Evolutionary conservation across 1,139 yeast genomes (phyloP).

Genomic region (Hemisphaericaspora subhashii): DNA sequence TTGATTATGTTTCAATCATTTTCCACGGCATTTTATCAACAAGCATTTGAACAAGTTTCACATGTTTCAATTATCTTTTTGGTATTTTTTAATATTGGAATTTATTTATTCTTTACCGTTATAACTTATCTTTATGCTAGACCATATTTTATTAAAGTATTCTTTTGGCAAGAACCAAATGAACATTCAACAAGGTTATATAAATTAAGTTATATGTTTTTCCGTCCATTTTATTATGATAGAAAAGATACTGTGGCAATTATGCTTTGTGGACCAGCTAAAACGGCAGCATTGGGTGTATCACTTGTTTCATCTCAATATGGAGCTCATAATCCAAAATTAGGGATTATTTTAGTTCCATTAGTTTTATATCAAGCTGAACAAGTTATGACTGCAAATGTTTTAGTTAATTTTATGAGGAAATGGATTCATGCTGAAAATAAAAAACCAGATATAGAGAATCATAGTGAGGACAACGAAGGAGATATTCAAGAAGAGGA

Average conservation of each 20-base stretch:
- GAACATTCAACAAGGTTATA: slow-evolving; percentile 45
- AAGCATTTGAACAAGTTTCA: slow-evolving; percentile 73
- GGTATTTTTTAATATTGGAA: slow-evolving; percentile 78
- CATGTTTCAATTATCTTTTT: slow-evolving; percentile 69
- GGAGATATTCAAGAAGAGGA: neutral
- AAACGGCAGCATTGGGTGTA: slow-evolving; percentile 89
- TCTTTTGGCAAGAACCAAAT: slow-evolving; percentile 50
- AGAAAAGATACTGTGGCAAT: slow-evolving; percentile 74
- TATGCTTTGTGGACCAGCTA: slow-evolving; percentile 89
- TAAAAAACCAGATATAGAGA: slow-evolving; percentile 16
- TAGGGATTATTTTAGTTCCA: slow-evolving; percentile 77
- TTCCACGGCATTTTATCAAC: slow-evolving; percentile 82
- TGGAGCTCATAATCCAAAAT: slow-evolving; percentile 56
- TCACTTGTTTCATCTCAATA: slow-evolving; percentile 79
- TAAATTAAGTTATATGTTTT: slow-evolving; percentile 33
- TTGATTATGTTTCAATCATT: slow-evolving; percentile 83
- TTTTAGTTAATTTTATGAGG: slow-evolving; percentile 62
- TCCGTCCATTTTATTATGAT: slow-evolving; percentile 69
- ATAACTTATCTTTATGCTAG: slow-evolving; percentile 60
- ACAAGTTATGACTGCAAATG: slow-evolving; percentile 77
- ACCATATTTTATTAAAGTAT: slow-evolving; percentile 49
- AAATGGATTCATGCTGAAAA: slow-evolving; percentile 60
- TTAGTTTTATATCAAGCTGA: slow-evolving; percentile 83
- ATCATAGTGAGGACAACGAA: slow-evolving; percentile 9
- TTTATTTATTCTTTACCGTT: slow-evolving; percentile 71